Evolutionary conservation across 2,329 filamentous ascomycete genomes (phyloP).

Genomic region (Venturia aucupariae): DNA sequence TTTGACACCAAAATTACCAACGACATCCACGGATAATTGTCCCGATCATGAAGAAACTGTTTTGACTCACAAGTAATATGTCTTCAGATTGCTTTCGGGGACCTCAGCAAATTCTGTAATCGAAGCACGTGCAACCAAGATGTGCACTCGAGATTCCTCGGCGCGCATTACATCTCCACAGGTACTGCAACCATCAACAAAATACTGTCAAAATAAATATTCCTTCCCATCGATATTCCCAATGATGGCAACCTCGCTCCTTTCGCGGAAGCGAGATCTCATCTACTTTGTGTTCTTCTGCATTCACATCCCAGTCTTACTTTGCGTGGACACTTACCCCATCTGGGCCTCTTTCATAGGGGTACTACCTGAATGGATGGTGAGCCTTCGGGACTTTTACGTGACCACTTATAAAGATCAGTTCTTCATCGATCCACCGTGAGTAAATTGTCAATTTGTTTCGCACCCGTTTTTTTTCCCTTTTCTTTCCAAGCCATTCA

Average conservation of each 20-base stretch:
- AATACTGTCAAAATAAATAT: not conserved
- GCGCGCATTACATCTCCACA: not conserved
- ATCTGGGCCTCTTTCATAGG: constrained; percentile 46
- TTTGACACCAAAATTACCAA: no score
- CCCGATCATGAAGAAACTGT: no score
- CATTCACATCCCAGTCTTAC: constrained; percentile 52
- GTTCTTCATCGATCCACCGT: constrained; percentile 51
- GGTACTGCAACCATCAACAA: constrained; percentile 6
- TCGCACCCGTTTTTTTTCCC: no score
- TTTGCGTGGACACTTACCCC: constrained; percentile 55
- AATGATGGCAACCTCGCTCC: constrained; percentile 8
- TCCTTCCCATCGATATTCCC: not conserved
- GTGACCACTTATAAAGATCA: constrained; percentile 52
- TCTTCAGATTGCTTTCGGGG: no score
- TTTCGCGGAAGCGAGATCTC: constrained; percentile 34
- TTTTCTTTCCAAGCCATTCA: not conserved
- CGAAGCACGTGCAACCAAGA: no score
- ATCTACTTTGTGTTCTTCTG: constrained; percentile 52
- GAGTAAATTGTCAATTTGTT: constrained; percentile 15
- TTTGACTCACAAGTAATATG: no score
- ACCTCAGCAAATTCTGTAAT: no score
- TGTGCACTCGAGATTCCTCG: no score
- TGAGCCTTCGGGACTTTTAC: constrained; percentile 46
- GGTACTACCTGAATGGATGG: constrained; percentile 40
- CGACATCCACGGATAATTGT: no score